These are phyloP conservation scores for Yamadazyma atlantica DNA, from an alignment of 1,139 yeast species.

Conservation along the genomic window DNA sequence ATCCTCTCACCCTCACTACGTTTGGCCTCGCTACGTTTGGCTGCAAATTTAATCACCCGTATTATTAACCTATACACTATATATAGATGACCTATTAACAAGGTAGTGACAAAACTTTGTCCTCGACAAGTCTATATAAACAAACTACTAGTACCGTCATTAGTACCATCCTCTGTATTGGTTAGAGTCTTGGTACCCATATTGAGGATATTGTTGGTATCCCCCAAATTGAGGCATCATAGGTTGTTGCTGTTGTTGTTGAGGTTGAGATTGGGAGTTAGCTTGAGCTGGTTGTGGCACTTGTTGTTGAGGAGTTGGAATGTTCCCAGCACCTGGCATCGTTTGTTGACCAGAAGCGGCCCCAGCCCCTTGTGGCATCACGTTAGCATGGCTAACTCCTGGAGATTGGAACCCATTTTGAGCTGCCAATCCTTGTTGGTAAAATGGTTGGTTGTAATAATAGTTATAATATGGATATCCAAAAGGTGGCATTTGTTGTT, in stretches of 20 bases:
- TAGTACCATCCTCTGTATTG: constrained; percentile 44
- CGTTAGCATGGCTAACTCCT: constrained; percentile 15
- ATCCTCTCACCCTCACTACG: too few species aligned
- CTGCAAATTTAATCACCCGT: constrained; percentile 2
- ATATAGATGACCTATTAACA: constrained; percentile 2
- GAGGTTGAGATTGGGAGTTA: constrained; percentile 10
- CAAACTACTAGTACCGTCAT: too few species aligned
- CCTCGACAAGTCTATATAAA: constrained; percentile 1
- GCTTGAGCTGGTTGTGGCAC: constrained; percentile 18
- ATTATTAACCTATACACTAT: constrained; percentile 2
- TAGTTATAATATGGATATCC: constrained; percentile 48
- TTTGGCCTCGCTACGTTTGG: too few species aligned
- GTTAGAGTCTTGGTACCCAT: constrained; percentile 46
- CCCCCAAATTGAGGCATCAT: constrained; percentile 44
- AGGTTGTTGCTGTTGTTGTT: constrained; percentile 26
- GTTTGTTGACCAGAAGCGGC: constrained; percentile 5
- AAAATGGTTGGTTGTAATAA: constrained; percentile 45
- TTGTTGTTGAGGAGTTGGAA: constrained; percentile 25
- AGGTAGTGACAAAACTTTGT: constrained; percentile 1
- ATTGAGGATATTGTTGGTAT: constrained; percentile 53
- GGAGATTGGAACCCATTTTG: constrained; percentile 22
- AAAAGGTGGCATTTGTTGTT: constrained; percentile 30
- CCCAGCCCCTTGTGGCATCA: constrained; percentile 5
- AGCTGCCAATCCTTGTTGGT: constrained; percentile 31
- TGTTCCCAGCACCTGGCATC: constrained; percentile 2